Evolutionary conservation across 2,329 filamentous ascomycete genomes (phyloP).

Genomic region (Macrophomina pseudophaseolina): DNA sequence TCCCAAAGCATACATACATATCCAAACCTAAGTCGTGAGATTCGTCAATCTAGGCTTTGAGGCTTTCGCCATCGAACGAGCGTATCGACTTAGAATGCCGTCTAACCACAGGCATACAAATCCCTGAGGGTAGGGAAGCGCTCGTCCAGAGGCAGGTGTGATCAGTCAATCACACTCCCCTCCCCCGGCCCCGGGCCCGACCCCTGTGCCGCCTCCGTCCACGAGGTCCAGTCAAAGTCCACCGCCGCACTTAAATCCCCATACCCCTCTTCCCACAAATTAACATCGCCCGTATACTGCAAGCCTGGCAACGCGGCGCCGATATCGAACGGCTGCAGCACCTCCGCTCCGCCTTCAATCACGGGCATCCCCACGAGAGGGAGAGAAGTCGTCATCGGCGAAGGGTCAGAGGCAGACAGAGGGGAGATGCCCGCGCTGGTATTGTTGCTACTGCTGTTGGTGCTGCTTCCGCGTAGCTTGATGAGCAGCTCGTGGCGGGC

Average conservation of each 20-base stretch:
- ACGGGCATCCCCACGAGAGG: not conserved
- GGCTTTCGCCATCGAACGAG: no score
- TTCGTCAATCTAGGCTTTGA: not conserved
- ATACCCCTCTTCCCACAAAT: conserved; percentile 50
- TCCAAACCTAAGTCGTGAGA: no score
- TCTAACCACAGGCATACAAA: no score
- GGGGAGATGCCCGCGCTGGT: no score
- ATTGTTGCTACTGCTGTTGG: not conserved
- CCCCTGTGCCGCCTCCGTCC: conserved; percentile 20
- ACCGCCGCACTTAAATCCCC: conserved; percentile 49
- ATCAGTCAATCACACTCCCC: not conserved
- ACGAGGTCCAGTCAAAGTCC: conserved; percentile 46
- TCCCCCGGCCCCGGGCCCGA: not conserved
- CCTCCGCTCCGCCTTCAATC: conserved; percentile 31
- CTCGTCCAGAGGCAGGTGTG: no score
- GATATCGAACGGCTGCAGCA: conserved; percentile 4
- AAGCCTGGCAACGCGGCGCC: conserved; percentile 7
- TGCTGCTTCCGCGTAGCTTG: conserved; percentile 37
- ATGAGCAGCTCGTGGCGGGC: conserved; percentile 47
- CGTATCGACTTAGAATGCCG: no score
- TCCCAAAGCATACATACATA: no score
- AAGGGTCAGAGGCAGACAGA: not conserved
- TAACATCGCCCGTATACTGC: conserved; percentile 42
- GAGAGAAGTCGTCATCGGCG: conserved; percentile 18
- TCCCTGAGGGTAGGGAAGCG: no score